These are phyloP conservation scores for Asterophora parasitica DNA, from an alignment of 768 basidiomycete species.

Conservation along the genomic window DNA sequence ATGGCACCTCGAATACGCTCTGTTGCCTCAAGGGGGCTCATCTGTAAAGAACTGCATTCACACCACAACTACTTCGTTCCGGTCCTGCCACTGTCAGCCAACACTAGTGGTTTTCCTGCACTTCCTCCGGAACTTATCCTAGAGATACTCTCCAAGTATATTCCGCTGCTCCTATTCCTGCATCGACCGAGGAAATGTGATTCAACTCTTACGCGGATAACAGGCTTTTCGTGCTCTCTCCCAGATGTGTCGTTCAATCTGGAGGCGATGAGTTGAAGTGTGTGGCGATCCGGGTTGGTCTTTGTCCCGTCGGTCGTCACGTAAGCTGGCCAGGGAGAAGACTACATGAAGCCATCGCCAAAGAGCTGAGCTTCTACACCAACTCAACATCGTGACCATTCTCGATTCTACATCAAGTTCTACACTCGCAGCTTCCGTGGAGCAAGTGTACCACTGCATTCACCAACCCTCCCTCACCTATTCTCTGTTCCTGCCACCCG, in stretches of 20 bases:
- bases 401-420: no score
- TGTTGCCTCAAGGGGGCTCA: no score
- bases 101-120: slow-evolving; percentile 20
- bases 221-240: slow-evolving; percentile 15
- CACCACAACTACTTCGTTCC: background rate
- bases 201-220: background rate
- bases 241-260: slow-evolving; percentile 16
- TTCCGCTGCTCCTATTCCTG: slow-evolving; percentile 16
- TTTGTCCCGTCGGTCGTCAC: no score
- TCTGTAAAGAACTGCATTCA: no score
- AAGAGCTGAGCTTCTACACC: slow-evolving; percentile 12
- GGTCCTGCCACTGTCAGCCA: slow-evolving; percentile 17
- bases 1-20: no score
- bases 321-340: no score
- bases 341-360: slow-evolving; percentile 10
- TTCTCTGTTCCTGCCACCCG: no score
- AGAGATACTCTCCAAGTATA: slow-evolving; percentile 20
- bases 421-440: slow-evolving; percentile 17
- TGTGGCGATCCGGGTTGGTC: slow-evolving; percentile 8
- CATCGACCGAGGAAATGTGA: background rate
- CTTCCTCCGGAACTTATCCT: slow-evolving; percentile 22
- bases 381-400: slow-evolving; percentile 22
- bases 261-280: slow-evolving; percentile 18
- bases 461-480: no score
- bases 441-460: slow-evolving; percentile 2